Base-by-base conservation (phyloP, 352 stramenopile species). In the Phytopythium helicoides region DNA sequence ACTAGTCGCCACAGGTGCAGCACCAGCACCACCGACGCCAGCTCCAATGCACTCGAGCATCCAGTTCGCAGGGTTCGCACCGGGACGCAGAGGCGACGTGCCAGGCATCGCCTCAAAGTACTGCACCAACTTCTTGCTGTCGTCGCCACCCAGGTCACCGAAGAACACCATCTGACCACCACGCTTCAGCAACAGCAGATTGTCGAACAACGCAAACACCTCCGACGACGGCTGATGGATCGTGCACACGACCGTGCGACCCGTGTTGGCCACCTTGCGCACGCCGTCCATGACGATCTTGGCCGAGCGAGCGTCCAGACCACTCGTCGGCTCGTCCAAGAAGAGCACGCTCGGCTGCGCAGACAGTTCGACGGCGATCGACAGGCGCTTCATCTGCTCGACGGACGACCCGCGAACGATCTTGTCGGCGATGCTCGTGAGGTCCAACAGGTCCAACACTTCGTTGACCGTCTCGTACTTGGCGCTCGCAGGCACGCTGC, bases 181-280 rank as follows among this genome's bases (percentile, higher is more conserved):
- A 7, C 44, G 25, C 18, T 21, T 34, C 3, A 50, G 44, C 12
- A 39, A 65, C 41, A 92, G 68, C 5, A 90, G 25, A 28, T 67
- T 60, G 61, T 92, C 74, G 60, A 92, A 90, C 18, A 76, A 75
- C 21, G 75, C 66, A 34, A 94, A 93, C 4, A 94, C 71, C 38
- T 90, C 71, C 11, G 73, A 73, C 9, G 67, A 71, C 7, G 89
- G 89, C 62, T 97, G 89, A 54, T 97, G 89, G 60, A 96, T 97
- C 9, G 86, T 96, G 36, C 88, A 93, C 0, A 95, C 53, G 15
- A 97, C 71, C 12, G 73, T 87, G 7, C 67, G 51, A 18, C 83
- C 82, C 10, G 68, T 71, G 39, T 52, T 41, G 1, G 84, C 80
- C 35, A 95, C 71, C 37, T 89, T 86, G 31, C 83, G 79, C 14